Percentiles rank a stretch among this genome's conserved stretches.
Evolutionary conservation across 352 stramenopile species (phyloP).

Genomic region (Phytophthora foliorum): DNA sequence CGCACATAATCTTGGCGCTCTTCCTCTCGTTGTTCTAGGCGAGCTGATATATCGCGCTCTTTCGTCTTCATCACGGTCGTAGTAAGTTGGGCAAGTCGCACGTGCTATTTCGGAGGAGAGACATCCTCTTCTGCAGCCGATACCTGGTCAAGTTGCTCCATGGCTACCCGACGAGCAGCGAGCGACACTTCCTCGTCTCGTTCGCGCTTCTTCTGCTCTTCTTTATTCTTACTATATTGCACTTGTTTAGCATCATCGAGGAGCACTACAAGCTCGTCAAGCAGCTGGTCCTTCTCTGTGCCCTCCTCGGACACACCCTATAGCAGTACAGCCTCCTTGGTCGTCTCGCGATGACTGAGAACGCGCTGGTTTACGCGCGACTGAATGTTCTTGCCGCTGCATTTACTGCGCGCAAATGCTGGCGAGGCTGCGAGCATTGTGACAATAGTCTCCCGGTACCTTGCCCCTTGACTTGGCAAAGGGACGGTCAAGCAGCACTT

Average conservation of each 20-base stretch:
- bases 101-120: not conserved
- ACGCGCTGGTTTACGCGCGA: conserved; percentile 3
- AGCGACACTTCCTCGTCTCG: conserved; percentile 1
- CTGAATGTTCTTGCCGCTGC: conserved; percentile 1
- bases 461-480: conserved; percentile 2
- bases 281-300: not conserved
- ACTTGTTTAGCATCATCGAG: not conserved
- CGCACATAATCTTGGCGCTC: not conserved
- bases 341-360: not conserved
- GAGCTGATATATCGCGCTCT: conserved; percentile 3
- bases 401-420: not conserved
- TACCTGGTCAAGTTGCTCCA: not conserved
- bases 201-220: conserved; percentile 7
- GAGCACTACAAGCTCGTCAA: conserved; percentile 5
- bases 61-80: conserved; percentile 9
- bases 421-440: not conserved
- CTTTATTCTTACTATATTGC: not conserved
- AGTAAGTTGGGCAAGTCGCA: not conserved
- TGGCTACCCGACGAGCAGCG: not conserved
- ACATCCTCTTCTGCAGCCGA: no score
- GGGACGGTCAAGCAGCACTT: conserved; percentile 6
- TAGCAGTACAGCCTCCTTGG: not conserved
- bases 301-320: not conserved
- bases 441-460: not conserved
- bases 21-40: not conserved